Evolutionary conservation across 2,329 filamentous ascomycete genomes (phyloP).

Genomic region (Cercospora sesami): DNA sequence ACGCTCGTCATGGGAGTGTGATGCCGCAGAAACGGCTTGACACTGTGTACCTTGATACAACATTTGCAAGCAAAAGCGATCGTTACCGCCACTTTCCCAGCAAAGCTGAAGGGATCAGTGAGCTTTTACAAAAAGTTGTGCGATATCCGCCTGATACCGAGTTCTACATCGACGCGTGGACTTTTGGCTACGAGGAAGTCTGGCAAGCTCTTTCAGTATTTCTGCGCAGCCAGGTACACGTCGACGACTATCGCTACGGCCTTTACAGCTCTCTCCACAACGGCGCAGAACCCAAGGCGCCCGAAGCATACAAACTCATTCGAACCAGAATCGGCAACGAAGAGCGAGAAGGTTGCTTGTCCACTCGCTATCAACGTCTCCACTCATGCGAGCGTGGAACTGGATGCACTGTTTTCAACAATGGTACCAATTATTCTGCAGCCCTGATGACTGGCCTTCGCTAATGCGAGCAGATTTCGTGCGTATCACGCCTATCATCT

Average conservation of each 20-base stretch:
- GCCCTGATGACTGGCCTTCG: not conserved
- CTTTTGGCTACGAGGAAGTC: slow-evolving; percentile 89
- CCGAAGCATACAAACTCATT: slow-evolving; percentile 66
- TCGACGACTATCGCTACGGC: slow-evolving; percentile 75
- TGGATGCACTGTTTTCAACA: slow-evolving; percentile 55
- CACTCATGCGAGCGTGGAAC: slow-evolving; percentile 83
- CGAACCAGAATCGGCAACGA: slow-evolving; percentile 76
- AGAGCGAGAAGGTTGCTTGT: slow-evolving; percentile 69
- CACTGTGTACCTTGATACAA: slow-evolving; percentile 87
- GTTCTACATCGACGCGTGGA: slow-evolving; percentile 88
- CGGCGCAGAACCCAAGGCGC: slow-evolving; percentile 43
- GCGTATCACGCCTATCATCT: slow-evolving; percentile 76
- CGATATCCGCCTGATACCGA: slow-evolving; percentile 70
- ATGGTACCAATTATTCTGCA: slow-evolving; percentile 24
- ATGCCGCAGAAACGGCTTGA: slow-evolving; percentile 66
- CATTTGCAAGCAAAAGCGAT: slow-evolving; percentile 60
- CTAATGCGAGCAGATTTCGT: slow-evolving; percentile 56
- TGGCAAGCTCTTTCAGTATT: slow-evolving; percentile 78
- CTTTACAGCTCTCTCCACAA: slow-evolving; percentile 65
- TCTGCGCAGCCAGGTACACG: slow-evolving; percentile 71
- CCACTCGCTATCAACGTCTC: slow-evolving; percentile 60
- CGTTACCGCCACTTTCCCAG: slow-evolving; percentile 56
- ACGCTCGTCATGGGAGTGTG: slow-evolving; percentile 47
- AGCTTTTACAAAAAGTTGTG: slow-evolving; percentile 68
- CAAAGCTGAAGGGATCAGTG: slow-evolving; percentile 72